These are phyloP conservation scores for Coemansia sp. DNA, from an alignment of 192 early-diverging fungal genomes.

Conservation along the genomic window DNA sequence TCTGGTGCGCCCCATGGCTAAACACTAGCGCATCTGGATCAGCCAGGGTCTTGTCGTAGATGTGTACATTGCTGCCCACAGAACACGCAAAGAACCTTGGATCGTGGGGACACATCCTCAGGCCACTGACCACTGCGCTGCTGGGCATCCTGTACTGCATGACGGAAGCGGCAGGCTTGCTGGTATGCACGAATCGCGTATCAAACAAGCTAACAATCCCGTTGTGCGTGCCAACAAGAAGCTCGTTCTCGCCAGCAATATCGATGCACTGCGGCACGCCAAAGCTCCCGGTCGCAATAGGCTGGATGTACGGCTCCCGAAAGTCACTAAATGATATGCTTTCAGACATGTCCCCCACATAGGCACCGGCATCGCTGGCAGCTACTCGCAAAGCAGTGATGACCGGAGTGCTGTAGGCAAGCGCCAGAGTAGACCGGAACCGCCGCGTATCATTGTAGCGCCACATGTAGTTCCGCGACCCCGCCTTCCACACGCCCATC, in stretches of 20 bases:
- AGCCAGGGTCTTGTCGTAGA: constrained; percentile 7
- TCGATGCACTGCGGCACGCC: constrained; percentile 23
- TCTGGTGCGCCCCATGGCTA: constrained; percentile 26
- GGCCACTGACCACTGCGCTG: neutral
- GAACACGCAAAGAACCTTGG: constrained; percentile 28
- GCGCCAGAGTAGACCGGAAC: neutral
- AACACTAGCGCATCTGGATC: constrained; percentile 6
- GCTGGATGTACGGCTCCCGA: constrained; percentile 20
- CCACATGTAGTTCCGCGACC: constrained; percentile 35
- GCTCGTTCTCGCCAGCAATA: neutral
- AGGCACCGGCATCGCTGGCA: constrained; percentile 8
- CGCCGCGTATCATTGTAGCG: constrained; percentile 40
- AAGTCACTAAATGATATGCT: constrained; percentile 28
- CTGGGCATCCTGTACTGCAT: too few species aligned
- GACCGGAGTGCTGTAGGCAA: neutral
- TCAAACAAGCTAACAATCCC: constrained; percentile 18
- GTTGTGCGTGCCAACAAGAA: constrained; percentile 21
- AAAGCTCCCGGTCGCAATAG: neutral
- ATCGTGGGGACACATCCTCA: constrained; percentile 26
- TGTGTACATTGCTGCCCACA: constrained; percentile 15
- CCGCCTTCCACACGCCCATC: constrained; percentile 40
- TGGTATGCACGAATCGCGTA: constrained; percentile 13
- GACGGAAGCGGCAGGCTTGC: too few species aligned
- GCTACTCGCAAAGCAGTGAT: constrained; percentile 28
- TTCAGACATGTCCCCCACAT: constrained; percentile 13